These are phyloP conservation scores for Pyrenochaeta sp. DNA, from an alignment of 2,329 filamentous ascomycete genomes.

Conservation along the genomic window DNA sequence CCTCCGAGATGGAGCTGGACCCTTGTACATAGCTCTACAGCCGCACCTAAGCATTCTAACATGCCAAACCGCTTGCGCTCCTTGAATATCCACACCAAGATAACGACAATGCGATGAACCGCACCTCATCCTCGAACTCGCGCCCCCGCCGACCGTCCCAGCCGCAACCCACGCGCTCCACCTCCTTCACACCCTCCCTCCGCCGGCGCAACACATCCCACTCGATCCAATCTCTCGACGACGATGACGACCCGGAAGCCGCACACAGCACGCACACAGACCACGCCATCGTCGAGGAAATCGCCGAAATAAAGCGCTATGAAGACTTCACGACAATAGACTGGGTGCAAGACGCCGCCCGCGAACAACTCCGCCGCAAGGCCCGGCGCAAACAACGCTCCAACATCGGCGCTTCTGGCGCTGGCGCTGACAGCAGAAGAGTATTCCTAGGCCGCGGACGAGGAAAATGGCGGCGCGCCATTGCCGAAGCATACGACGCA, in stretches of 20 bases:
- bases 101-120: slow-evolving; percentile 55
- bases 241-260: slow-evolving; percentile 68
- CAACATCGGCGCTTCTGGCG: slow-evolving; percentile 48
- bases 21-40: not conserved
- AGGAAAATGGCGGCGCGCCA: slow-evolving; percentile 74
- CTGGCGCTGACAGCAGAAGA: not conserved
- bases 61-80: not conserved
- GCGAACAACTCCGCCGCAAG: slow-evolving; percentile 84
- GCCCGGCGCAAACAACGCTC: slow-evolving; percentile 75
- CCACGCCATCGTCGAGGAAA: slow-evolving; percentile 87
- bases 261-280: slow-evolving; percentile 63
- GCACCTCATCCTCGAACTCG: slow-evolving; percentile 50
- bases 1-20: slow-evolving; percentile 2
- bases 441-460: slow-evolving; percentile 71
- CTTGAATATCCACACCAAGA: not conserved
- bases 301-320: slow-evolving; percentile 97
- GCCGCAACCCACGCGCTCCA: slow-evolving; percentile 40
- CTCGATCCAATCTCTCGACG: slow-evolving; percentile 68
- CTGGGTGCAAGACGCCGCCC: slow-evolving; percentile 97
- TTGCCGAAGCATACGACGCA: slow-evolving; percentile 90
- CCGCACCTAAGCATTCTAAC: not conserved
- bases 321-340: slow-evolving; percentile 99
- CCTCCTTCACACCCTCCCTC: slow-evolving; percentile 63
- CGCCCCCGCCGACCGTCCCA: slow-evolving; percentile 25
- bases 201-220: slow-evolving; percentile 72